Conservation (phyloP, 2,329 filamentous ascomycete species). For the Coleophoma crateriformis region DNA sequence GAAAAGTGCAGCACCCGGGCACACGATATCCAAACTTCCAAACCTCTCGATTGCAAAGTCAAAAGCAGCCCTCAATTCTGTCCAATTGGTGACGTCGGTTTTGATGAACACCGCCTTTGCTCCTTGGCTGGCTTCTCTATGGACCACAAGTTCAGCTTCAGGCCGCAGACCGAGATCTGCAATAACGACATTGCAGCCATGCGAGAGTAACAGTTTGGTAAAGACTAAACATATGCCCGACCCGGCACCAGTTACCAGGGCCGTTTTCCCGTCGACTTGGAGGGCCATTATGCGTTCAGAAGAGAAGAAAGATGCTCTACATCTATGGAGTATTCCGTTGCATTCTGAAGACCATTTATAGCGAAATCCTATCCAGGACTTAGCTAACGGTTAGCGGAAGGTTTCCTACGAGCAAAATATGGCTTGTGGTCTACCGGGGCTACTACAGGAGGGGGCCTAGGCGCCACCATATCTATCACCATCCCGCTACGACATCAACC, state of each 20-base stretch:
- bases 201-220: conserved; percentile 33
- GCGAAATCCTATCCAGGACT: no score
- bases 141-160: conserved; percentile 31
- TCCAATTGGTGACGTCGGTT: conserved; percentile 40
- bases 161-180: conserved; percentile 37
- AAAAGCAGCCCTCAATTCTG: conserved; percentile 30
- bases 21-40: conserved; percentile 30
- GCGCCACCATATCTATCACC: no score
- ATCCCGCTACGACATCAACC: no score
- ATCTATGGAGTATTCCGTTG: no score
- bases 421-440: no score
- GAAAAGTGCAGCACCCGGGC: conserved; percentile 40
- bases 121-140: neutral
- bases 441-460: no score
- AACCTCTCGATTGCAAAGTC: conserved; percentile 28
- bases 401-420: no score
- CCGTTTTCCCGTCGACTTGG: neutral
- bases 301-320: no score
- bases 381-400: no score
- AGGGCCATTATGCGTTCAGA: neutral
- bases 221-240: conserved; percentile 28
- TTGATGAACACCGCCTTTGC: conserved; percentile 33
- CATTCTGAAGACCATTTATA: no score
- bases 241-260: neutral
- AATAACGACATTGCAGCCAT: conserved; percentile 38